Evolutionary conservation across 1,284 basidiomycete species (phyloP).

Genomic region (Pseudozyma flocculosa): DNA sequence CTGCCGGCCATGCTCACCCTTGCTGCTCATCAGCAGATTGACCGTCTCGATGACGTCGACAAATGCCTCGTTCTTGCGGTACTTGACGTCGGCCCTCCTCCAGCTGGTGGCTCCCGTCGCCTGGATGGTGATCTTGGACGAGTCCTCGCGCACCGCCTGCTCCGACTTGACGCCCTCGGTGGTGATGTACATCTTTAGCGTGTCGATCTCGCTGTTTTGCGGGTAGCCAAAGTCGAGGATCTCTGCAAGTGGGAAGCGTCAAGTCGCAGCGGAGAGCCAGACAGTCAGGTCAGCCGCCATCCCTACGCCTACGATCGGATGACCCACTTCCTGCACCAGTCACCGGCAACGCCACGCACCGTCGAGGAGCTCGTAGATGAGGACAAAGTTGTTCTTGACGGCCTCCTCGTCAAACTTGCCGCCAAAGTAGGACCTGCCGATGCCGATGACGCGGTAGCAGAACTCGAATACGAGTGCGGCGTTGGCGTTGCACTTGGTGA

Average conservation of each 20-base stretch:
- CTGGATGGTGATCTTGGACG: constrained; percentile 92
- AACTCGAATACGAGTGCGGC: constrained; percentile 98
- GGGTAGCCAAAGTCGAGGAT: constrained; percentile 98
- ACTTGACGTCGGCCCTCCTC: constrained; percentile 90
- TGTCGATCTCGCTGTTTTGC: constrained; percentile 98
- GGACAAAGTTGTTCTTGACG: constrained; percentile 92
- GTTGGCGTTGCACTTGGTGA: constrained; percentile 97
- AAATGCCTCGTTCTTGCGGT: constrained; percentile 97
- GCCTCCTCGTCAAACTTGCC: constrained; percentile 93
- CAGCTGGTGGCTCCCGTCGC: constrained; percentile 92
- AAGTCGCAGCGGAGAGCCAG: not conserved
- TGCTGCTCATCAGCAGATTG: constrained; percentile 91
- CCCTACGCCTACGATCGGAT: too few relatives aligned
- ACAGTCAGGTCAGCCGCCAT: too few relatives aligned
- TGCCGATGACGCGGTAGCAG: constrained; percentile 90
- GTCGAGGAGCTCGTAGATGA: constrained; percentile 54
- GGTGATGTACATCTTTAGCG: constrained; percentile 95
- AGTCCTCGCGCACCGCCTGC: constrained; percentile 79
- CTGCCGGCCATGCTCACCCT: constrained; percentile 64
- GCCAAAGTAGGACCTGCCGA: constrained; percentile 91
- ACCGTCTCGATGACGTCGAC: constrained; percentile 97
- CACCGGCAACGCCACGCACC: too few relatives aligned
- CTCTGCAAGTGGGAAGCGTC: constrained; percentile 66
- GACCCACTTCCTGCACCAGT: too few relatives aligned
- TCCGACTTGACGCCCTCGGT: constrained; percentile 89